Conservation (phyloP, 176 grass and related monocot genomes). For the Zizania latifolia region DNA sequence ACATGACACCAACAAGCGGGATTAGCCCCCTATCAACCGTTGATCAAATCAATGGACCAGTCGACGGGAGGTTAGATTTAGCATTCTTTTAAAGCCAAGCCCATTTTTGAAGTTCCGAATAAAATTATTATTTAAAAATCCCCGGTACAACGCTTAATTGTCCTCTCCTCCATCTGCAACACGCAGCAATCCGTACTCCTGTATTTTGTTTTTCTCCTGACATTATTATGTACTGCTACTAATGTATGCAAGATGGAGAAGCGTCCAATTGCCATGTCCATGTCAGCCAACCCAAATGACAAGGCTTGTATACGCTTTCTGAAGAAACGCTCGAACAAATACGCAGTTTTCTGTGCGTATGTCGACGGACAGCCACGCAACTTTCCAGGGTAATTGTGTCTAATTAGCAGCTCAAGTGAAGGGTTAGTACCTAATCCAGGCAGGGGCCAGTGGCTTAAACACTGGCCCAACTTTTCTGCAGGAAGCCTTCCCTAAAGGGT, state of each 20-base stretch:
- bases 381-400: slow-evolving; percentile 44
- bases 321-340: slow-evolving; percentile 2
- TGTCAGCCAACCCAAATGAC: neutral
- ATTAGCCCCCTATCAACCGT: too few species aligned
- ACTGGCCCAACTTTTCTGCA: slow-evolving; percentile 30
- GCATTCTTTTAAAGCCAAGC: too few species aligned
- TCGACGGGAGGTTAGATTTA: too few species aligned
- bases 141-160: neutral
- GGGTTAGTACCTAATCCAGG: slow-evolving; percentile 25
- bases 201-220: neutral
- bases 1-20: too few species aligned
- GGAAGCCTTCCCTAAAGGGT: neutral
- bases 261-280: neutral
- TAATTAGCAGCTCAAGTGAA: neutral
- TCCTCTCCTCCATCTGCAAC: neutral
- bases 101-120: too few species aligned
- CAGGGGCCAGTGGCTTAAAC: neutral
- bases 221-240: neutral
- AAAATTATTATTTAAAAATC: too few species aligned
- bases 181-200: neutral
- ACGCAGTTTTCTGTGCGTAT: neutral
- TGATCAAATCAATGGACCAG: too few species aligned
- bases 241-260: neutral
- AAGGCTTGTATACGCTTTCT: neutral
- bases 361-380: slow-evolving; percentile 11